phyloP scores from a whole-genome alignment of 2,329 filamentous ascomycete genomes.

The Phoma sp. region DNA sequence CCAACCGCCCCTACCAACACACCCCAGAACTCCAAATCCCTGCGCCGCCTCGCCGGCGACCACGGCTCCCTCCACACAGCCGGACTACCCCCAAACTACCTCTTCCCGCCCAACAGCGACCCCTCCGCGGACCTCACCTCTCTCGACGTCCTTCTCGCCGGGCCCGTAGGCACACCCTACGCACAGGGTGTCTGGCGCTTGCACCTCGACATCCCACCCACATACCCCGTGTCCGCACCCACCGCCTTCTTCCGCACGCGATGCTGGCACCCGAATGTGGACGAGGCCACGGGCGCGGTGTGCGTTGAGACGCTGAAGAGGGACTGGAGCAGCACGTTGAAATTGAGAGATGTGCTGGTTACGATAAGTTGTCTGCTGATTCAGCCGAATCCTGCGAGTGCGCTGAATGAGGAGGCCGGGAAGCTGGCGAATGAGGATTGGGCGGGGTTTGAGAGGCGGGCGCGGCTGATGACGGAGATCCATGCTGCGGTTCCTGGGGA shows the following conservation, averaged over 20 bases:
- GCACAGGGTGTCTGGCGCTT: constrained; percentile 64
- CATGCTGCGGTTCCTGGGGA: constrained; percentile 61
- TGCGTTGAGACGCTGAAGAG: constrained; percentile 70
- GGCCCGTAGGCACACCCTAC: constrained; percentile 66
- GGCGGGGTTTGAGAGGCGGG: constrained; percentile 61
- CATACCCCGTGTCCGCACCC: constrained; percentile 60
- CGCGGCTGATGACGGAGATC: constrained; percentile 66
- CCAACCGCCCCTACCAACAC: not conserved
- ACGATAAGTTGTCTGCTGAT: constrained; percentile 68
- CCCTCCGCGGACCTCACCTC: constrained; percentile 61
- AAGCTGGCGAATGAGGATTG: constrained; percentile 64
- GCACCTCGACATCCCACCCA: constrained; percentile 64
- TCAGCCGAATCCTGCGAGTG: constrained; percentile 68
- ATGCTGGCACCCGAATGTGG: constrained; percentile 70
- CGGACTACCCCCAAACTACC: constrained; percentile 66
- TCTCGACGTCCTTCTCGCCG: constrained; percentile 63
- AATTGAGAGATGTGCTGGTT: constrained; percentile 63
- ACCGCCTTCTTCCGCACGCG: constrained; percentile 66
- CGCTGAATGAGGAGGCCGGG: constrained; percentile 66
- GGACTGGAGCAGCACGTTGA: constrained; percentile 65
- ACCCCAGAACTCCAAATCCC: constrained; percentile 54
- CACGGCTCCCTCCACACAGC: constrained; percentile 62
- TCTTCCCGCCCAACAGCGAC: constrained; percentile 56
- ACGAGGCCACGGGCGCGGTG: constrained; percentile 65
- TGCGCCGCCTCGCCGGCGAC: constrained; percentile 66